A percentile compares a stretch with the other conserved stretches of the same genome.
These are phyloP conservation scores for Parastagonospora avenae DNA, from an alignment of 2,329 filamentous ascomycete genomes.

Conservation along the genomic window DNA sequence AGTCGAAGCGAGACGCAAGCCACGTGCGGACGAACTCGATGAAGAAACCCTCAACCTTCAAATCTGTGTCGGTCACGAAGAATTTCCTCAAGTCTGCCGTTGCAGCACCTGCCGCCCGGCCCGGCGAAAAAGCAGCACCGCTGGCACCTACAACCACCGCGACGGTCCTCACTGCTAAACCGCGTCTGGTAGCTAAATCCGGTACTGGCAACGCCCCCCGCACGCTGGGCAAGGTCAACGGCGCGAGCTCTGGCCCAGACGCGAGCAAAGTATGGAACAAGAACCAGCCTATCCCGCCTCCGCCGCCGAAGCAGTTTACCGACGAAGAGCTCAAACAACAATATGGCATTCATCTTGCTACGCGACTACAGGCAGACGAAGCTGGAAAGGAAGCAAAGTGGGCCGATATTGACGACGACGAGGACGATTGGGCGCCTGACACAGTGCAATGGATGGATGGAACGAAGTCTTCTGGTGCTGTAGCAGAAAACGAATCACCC, in stretches of 20 bases:
- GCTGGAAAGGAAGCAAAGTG: conserved; percentile 76
- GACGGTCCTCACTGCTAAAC: conserved; percentile 62
- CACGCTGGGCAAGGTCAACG: conserved; percentile 61
- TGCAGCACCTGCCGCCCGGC: conserved; percentile 57
- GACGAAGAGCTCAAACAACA: conserved; percentile 85
- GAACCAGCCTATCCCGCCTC: conserved; percentile 74
- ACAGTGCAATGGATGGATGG: conserved; percentile 88
- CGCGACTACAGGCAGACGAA: conserved; percentile 76
- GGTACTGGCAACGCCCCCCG: conserved; percentile 63
- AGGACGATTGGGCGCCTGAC: conserved; percentile 85
- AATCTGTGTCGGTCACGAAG: conserved; percentile 83
- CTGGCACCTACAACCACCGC: conserved; percentile 51
- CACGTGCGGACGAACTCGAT: conserved; percentile 63
- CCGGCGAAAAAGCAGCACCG: conserved; percentile 60
- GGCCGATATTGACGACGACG: conserved; percentile 89
- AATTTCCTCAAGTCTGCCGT: conserved; percentile 75
- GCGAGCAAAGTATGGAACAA: conserved; percentile 85
- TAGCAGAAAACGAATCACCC: conserved; percentile 51
- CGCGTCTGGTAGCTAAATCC: conserved; percentile 77
- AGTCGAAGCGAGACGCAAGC: conserved; percentile 62
- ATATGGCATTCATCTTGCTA: conserved; percentile 85
- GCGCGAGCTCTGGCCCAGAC: conserved; percentile 68
- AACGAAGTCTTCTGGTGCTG: conserved; percentile 77
- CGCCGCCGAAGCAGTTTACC: conserved; percentile 80
- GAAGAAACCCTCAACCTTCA: conserved; percentile 80